Base-by-base conservation (phyloP, 306 rosid species). In the Argentina anserina region DNA sequence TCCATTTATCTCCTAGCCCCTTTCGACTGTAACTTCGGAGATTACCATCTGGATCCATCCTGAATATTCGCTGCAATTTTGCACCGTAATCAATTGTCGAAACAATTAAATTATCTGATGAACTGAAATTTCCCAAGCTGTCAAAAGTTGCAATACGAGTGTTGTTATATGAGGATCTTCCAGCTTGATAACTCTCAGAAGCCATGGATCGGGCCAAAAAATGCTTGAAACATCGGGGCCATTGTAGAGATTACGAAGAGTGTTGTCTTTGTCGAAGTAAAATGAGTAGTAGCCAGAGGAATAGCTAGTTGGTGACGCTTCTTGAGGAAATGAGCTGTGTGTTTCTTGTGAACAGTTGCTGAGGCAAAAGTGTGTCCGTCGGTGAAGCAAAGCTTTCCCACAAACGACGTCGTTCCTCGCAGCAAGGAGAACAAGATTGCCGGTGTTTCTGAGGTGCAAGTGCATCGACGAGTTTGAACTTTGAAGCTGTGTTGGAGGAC, bases 331-430 rank as follows among this genome's bases (percentile, higher is more conserved):
- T 61, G 0, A 88, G 67, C 50, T 69, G 73, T 7, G 84, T 33
- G 20, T 41, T 37, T 65, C 81, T 71, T 9, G 82, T 86, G 72
- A 88, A 65, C n/a, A 14, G 50, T 49, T 88, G 93, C 15, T 46
- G 72, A 46, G 90, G 86, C 3, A 88, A 62, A 60, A 88, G 88
- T 0, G 93, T 88, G 31, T 86, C 86, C 0, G 90, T 84, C 0
- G 90, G 90, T 7, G 71, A 88, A 73, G 83, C 82, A 50, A 86
- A 88, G 73, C 90, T 86, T 55, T 88, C 86, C 90, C 93, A 88
- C 29, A 84, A 49, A 29, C 47, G 20, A 20, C 75, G 23, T 67
- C 77, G 18, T 63, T 53, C n/a, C n/a, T n/a, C 2, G 17, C 20
- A 15, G 53, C 31, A 1, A 4, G 26, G 0, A 88, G 71, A 39